Base-by-base conservation (phyloP, 2,329 filamentous ascomycete genomes). In the Aspergillus intermedius region DNA sequence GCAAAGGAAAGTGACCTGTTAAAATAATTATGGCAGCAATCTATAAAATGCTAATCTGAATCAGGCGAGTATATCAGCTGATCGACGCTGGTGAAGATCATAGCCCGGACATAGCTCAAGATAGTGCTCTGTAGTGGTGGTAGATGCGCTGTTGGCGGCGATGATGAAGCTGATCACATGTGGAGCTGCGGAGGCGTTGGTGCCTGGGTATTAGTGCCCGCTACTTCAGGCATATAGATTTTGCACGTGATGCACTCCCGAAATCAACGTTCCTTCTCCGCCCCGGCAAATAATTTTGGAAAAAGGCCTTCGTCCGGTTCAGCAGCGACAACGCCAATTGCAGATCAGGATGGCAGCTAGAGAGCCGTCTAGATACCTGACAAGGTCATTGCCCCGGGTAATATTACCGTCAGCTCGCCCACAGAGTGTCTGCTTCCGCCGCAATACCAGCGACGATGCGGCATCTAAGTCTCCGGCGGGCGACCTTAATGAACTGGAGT, bases 371-470 rank as follows among this genome's bases (percentile, higher is more conserved):
- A 66, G 62, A 54, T 65, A 65, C 52, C 61, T 72, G 50, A 57
- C 65, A 55, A 67, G 61, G 65, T 66, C 64, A 49, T 53, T 72
- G 52, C 60, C 66, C 10, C 57, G 68, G 52, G 62, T 63, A 10
- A 57, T 69, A 44, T 54, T 47, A n/a, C 60, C 64, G 10, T 61
- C 60, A 48, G 51, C 60, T 47, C 61, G 60, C 43, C 56, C 61
- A 19, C 66, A 64, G 51, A 54, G 56, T 47, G 53, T 66, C 25
- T 60, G 63, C 43, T 64, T 56, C 49, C 63, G 67, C 56, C 76
- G 76, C 70, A 69, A 75, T 72, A 72, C 67, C 63, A 76, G 75
- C 46, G 65, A 71, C 46, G 62, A 71, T 44, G 65, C 73, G 22
- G 61, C 66, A 47, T 51, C 57, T 7, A 56, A 55, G 49, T 53